These are phyloP conservation scores for Monosporascus sp. DNA, from an alignment of 2,329 filamentous ascomycete genomes.

Conservation along the genomic window DNA sequence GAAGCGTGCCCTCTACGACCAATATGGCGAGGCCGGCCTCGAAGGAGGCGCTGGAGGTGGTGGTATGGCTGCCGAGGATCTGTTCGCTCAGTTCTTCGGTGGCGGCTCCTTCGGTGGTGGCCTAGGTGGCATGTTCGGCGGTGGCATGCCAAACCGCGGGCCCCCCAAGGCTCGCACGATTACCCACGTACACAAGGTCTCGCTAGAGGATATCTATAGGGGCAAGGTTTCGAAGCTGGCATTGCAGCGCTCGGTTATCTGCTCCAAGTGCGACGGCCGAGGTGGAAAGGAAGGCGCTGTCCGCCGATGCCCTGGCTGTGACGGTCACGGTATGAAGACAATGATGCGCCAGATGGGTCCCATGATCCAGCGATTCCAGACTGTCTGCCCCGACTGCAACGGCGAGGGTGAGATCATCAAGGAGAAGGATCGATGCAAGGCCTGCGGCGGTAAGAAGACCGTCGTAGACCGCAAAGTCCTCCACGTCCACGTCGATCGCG, in stretches of 20 bases:
- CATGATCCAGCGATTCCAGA: conserved; percentile 99
- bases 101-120: conserved; percentile 66
- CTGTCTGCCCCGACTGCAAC: conserved; percentile 95
- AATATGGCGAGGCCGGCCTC: conserved; percentile 95
- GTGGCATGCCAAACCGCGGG: conserved; percentile 71
- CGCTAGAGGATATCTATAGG: conserved; percentile 94
- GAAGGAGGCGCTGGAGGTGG: conserved; percentile 77
- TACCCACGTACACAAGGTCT: conserved; percentile 97
- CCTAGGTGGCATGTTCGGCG: conserved; percentile 72
- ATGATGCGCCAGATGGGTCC: conserved; percentile 99
- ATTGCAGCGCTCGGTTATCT: conserved; percentile 95
- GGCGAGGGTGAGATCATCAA: conserved; percentile 96
- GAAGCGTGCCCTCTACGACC: conserved; percentile 89
- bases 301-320: conserved; percentile 84
- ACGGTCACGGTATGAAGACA: conserved; percentile 96
- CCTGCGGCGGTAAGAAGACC: conserved; percentile 96
- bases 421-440: conserved; percentile 97
- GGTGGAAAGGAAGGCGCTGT: conserved; percentile 98
- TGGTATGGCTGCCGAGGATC: conserved; percentile 92
- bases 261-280: conserved; percentile 85
- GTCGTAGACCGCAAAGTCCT: conserved; percentile 95
- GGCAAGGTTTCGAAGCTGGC: conserved; percentile 98
- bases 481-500: conserved; percentile 94
- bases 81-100: conserved; percentile 97
- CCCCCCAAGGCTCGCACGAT: conserved; percentile 90